A percentile compares a stretch with the other conserved stretches of the same genome.
Evolutionary conservation across 495 filamentous ascomycete species (phyloP).

Genomic region (Geopyxis carbonaria): DNA sequence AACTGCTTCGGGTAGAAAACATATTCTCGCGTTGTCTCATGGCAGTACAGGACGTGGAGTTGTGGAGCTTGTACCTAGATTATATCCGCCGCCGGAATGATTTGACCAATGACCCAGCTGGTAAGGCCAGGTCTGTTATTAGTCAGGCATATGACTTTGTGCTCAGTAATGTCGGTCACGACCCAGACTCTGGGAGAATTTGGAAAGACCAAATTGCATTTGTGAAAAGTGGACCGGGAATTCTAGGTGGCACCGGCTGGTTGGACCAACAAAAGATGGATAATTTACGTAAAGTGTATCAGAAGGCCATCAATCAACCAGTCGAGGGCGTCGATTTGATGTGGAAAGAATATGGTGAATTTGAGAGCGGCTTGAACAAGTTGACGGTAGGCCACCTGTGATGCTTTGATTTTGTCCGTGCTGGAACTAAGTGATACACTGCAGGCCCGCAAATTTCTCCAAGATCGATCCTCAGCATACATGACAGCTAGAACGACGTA

Average conservation of each 20-base stretch:
- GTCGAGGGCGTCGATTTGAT: conserved; percentile 59
- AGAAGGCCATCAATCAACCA: conserved; percentile 69
- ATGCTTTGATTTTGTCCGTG: conserved; percentile 3
- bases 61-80: conserved; percentile 89
- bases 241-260: conserved; percentile 69
- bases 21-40: conserved; percentile 64
- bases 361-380: conserved; percentile 86
- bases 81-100: conserved; percentile 86
- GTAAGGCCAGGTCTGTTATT: conserved; percentile 55
- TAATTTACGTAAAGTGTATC: conserved; percentile 71
- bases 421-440: conserved; percentile 11
- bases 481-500: conserved; percentile 82
- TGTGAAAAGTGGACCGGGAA: conserved; percentile 67
- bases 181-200: conserved; percentile 76
- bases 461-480: conserved; percentile 77
- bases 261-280: conserved; percentile 98
- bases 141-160: conserved; percentile 79
- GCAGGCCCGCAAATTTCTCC: conserved; percentile 78
- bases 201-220: conserved; percentile 92
- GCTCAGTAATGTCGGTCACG: conserved; percentile 71
- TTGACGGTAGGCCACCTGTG: conserved; percentile 37
- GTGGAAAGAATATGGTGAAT: conserved; percentile 95
- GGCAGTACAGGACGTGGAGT: conserved; percentile 54
- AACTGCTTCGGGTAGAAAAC: conserved; percentile 56
- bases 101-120: conserved; percentile 59